Conservation (phyloP, 2,329 filamentous ascomycete genomes). For the Dothidotthia symphoricarpi region DNA sequence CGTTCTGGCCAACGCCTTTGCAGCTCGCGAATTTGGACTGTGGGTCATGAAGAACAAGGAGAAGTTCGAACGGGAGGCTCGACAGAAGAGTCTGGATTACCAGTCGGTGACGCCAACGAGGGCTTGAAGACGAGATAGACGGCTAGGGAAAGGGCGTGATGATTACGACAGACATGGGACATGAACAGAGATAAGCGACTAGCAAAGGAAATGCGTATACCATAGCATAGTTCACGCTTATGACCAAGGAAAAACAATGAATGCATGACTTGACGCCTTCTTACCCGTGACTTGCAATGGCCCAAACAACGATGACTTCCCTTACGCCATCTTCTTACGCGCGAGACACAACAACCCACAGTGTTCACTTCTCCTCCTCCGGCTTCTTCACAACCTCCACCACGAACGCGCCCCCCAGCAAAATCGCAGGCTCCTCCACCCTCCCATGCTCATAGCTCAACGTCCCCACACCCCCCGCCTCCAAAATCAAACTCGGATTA, state of each 20-base stretch:
- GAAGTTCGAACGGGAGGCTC: conserved; percentile 40
- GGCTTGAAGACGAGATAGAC: neutral
- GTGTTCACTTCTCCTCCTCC: conserved; percentile 25
- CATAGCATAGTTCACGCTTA: conserved; percentile 1
- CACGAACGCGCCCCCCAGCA: conserved; percentile 53
- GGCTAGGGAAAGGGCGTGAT: no score
- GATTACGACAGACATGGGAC: neutral
- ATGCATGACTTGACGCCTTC: no score
- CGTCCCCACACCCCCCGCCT: conserved; percentile 57
- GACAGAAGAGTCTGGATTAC: conserved; percentile 27
- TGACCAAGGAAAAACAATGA: conserved; percentile 1
- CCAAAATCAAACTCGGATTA: conserved; percentile 77
- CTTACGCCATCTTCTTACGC: conserved; percentile 10
- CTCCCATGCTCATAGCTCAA: conserved; percentile 53
- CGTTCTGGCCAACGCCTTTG: conserved; percentile 52
- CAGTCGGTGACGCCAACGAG: conserved; percentile 9
- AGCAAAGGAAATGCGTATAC: neutral
- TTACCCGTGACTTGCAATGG: no score
- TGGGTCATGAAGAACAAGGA: conserved; percentile 47
- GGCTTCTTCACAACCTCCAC: conserved; percentile 49
- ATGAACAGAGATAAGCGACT: neutral
- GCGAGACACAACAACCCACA: no score
- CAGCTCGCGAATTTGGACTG: conserved; percentile 51
- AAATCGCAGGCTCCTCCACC: conserved; percentile 52
- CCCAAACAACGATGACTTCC: conserved; percentile 1